These are phyloP conservation scores for Cyclotella cryptica DNA, from an alignment of 108 stramenopile species.

Conservation along the genomic window DNA sequence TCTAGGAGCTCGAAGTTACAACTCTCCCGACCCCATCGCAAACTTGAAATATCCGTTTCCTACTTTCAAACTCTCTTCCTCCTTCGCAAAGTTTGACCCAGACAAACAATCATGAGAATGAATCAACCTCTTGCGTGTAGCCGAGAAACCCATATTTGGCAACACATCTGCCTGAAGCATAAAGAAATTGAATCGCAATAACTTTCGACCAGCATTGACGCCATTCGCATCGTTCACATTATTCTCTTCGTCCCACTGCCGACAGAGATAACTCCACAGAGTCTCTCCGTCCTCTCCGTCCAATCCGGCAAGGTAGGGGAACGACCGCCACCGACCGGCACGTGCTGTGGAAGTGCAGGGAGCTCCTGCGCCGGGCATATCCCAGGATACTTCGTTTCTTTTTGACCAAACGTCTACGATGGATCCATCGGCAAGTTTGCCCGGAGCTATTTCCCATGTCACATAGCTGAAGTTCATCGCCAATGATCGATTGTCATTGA, in stretches of 20 bases:
- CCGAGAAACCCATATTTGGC: slow-evolving; percentile 86
- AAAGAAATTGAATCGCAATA: slow-evolving; percentile 82
- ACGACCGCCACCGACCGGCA: slow-evolving; percentile 87
- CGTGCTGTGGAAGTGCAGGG: slow-evolving; percentile 83
- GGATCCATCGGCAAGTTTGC: slow-evolving; percentile 75
- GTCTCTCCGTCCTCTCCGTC: slow-evolving; percentile 80
- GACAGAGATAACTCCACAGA: slow-evolving; percentile 83
- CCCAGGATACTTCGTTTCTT: slow-evolving; percentile 67
- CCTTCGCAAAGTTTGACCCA: slow-evolving; percentile 10
- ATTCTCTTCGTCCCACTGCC: slow-evolving; percentile 84
- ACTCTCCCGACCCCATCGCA: not conserved
- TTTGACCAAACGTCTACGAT: slow-evolving; percentile 87
- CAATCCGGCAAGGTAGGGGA: slow-evolving; percentile 81
- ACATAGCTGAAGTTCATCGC: slow-evolving; percentile 55
- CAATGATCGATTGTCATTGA: not conserved
- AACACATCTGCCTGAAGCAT: slow-evolving; percentile 89
- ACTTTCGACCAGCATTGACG: slow-evolving; percentile 54
- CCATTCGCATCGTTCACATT: slow-evolving; percentile 28
- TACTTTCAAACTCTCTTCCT: not conserved
- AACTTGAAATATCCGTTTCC: not conserved
- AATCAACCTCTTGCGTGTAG: slow-evolving; percentile 82
- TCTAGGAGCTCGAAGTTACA: not conserved
- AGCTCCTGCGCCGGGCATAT: slow-evolving; percentile 83
- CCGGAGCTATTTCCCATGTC: slow-evolving; percentile 91
- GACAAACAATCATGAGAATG: slow-evolving; percentile 74